Evolutionary conservation across 331 rosid species (phyloP).

Genomic region (Rhamnella rubrinervis): DNA sequence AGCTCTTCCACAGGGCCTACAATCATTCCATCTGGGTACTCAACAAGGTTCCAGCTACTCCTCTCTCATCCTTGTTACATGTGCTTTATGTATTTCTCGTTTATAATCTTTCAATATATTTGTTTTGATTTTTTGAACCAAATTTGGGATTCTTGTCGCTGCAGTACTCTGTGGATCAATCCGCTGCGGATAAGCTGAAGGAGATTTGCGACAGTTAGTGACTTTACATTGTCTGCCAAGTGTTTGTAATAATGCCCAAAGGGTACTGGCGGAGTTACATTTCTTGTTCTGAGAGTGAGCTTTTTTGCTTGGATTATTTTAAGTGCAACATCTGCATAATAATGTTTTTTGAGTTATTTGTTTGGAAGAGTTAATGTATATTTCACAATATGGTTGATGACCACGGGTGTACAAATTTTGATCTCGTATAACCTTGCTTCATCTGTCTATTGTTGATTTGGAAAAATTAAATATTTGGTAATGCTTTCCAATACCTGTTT

Average conservation of each 20-base stretch:
- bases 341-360: not conserved
- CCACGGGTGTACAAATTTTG: too few species aligned
- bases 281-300: not conserved
- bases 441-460: not conserved
- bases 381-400: too few species aligned
- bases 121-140: not conserved
- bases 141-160: conserved; percentile 4
- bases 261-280: not conserved
- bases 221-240: not conserved
- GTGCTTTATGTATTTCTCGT: not conserved
- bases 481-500: too few species aligned
- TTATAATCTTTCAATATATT: not conserved
- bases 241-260: conserved; percentile 22
- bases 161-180: conserved; percentile 69
- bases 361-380: not conserved
- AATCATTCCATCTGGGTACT: conserved; percentile 54
- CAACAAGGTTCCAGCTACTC: conserved; percentile 26
- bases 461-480: not conserved
- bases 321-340: not conserved
- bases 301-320: not conserved
- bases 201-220: conserved; percentile 21
- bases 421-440: too few species aligned
- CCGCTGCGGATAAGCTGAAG: conserved; percentile 59
- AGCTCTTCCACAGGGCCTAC: conserved; percentile 60
- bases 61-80: not conserved